Base-by-base conservation (phyloP, 495 filamentous ascomycete species). In the Penicillium subrubescens region DNA sequence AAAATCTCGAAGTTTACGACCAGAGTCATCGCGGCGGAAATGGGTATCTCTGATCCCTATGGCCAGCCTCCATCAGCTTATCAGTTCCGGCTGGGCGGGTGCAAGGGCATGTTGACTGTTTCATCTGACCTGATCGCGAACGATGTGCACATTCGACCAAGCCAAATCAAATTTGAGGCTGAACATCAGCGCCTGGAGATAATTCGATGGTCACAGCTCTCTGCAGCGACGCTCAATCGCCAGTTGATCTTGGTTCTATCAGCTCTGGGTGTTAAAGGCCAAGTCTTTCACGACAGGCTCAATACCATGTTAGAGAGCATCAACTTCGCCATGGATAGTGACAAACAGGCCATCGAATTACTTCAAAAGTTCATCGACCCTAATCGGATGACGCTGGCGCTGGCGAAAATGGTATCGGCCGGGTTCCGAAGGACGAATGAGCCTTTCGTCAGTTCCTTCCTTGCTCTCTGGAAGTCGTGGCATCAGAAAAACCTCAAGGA, bases 11-110 rank as follows among this genome's bases (percentile, higher is more conserved):
- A 76, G 5, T 88, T 90, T 66, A 81, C 97, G 37, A 92, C 93
- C 0, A 74, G 84, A 37, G 85, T 93, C 72, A 83, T 92, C 19
- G 81, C 87, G 21, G 73, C 82, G 5, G 88, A 93, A 59, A 82
- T 94, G 23, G 79, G 83, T 0, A 71, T 92, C 35, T 80, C 72
- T 17, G 82, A 80, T 5, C 61, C 72, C 2, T 74, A 72, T 14
- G 70, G 75, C 1, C 68, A 82, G 1, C 75, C 83, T 44, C 94
- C 94, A 0, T 97, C 93, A 0, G 91, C 90, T 0, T 93, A 91
- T 66, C 95, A 99, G 69, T 97, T 97, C 67, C 90, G 96, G 17
- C 83, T 96, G 63, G 95, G 90, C 17, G 96, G 95, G 17, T 92
- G 87, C 71, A 99, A 99, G 77, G 95, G 95, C 1, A 87, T 99